Evolutionary conservation across 495 filamentous ascomycete species (phyloP).

Genomic region (Staphylotrichum tortipilum): DNA sequence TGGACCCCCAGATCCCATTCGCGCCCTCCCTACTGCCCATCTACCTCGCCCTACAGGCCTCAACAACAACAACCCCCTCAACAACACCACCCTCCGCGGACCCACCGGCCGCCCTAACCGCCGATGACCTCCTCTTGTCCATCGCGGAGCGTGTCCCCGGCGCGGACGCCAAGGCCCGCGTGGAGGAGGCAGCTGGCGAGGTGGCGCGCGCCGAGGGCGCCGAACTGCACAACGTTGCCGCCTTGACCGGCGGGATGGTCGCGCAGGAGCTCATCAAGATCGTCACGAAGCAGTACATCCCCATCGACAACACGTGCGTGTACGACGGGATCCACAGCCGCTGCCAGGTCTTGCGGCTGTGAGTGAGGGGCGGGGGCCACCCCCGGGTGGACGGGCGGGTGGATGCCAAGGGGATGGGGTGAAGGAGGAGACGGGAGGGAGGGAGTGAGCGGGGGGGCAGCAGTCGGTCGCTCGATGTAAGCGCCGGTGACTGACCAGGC

Average conservation of each 20-base stretch:
- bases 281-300: conserved; percentile 91
- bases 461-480: too few species aligned
- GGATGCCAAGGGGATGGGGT: neutral
- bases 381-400: neutral
- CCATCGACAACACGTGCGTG: conserved; percentile 85
- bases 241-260: conserved; percentile 81
- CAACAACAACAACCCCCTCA: conserved; percentile 17
- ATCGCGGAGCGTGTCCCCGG: conserved; percentile 37
- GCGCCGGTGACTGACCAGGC: too few species aligned
- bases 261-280: conserved; percentile 96
- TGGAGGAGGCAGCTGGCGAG: conserved; percentile 52
- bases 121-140: conserved; percentile 33
- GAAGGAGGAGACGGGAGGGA: neutral
- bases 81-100: conserved; percentile 20
- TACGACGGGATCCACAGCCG: conserved; percentile 84
- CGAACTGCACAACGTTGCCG: conserved; percentile 92
- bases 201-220: conserved; percentile 68
- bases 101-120: neutral
- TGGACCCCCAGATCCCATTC: conserved; percentile 32
- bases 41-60: conserved; percentile 65
- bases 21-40: conserved; percentile 65
- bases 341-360: conserved; percentile 58
- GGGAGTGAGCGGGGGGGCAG: too few species aligned
- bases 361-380: conserved; percentile 6
- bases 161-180: conserved; percentile 34